phyloP scores from a whole-genome alignment of 164 flowering plant species.

The Magnolia changhungtana region DNA sequence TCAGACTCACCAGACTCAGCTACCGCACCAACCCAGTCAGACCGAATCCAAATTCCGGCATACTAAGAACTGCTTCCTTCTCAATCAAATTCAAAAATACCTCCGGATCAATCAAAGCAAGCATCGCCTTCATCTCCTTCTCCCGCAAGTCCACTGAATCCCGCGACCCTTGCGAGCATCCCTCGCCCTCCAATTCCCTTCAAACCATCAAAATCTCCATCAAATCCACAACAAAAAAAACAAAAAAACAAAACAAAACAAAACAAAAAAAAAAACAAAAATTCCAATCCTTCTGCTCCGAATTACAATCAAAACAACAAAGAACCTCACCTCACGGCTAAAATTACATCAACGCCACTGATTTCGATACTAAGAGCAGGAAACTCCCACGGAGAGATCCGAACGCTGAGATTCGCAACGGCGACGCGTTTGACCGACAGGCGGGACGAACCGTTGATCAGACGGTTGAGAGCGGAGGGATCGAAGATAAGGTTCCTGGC shows the following conservation, averaged over 20 bases:
- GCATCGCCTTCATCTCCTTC: slow-evolving; percentile 40
- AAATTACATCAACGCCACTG: slow-evolving; percentile 41
- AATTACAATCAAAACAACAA: not conserved
- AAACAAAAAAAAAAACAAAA: not conserved
- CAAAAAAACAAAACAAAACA: no score
- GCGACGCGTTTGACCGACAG: slow-evolving; percentile 40
- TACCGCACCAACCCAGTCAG: not conserved
- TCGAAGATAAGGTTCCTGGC: slow-evolving; percentile 48
- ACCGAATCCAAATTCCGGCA: not conserved
- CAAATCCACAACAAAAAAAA: not conserved
- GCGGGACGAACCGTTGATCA: slow-evolving; percentile 33
- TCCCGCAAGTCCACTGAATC: slow-evolving; percentile 16
- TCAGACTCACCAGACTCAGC: not conserved
- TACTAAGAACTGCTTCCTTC: not conserved
- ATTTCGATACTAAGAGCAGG: slow-evolving; percentile 51
- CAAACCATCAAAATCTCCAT: not conserved
- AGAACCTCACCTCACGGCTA: slow-evolving; percentile 41
- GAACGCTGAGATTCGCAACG: slow-evolving; percentile 40
- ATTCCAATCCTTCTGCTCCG: not conserved
- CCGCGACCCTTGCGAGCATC: not conserved
- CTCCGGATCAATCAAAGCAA: slow-evolving; percentile 73
- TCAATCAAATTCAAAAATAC: slow-evolving; percentile 26
- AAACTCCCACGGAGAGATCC: slow-evolving; percentile 51
- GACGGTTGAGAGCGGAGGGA: slow-evolving; percentile 41
- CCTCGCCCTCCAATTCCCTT: slow-evolving; percentile 1